Evolutionary conservation across 352 stramenopile genomes (phyloP), one percentile per base, ranked within the genome.

Genomic region (Phytophthora idaei): DNA sequence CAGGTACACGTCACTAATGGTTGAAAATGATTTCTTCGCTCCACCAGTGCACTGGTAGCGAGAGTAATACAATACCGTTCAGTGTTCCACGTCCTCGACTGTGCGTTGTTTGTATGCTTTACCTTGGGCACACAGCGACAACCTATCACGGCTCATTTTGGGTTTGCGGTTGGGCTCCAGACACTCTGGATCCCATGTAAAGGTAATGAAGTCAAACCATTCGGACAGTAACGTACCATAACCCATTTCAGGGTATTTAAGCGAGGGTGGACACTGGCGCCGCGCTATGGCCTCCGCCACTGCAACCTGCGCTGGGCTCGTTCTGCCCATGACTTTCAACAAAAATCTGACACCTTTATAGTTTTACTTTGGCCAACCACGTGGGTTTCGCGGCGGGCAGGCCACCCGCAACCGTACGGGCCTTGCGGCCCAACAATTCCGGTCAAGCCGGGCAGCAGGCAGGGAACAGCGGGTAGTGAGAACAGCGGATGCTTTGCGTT

Each of bases 81-180:
- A 21, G n/a, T 52, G 46, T 6, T 50, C 36, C n/a, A 64, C 57
- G 17, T 51, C 57, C n/a, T 61, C 29, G 0, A 53, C 42, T 12
- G 32, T 61, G 5, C 42, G 54, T 28, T 52, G 28, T 10, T 53
- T 61, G 54, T 61, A 61, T n/a, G 25, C 9, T 61, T 61, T n/a
- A 61, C 54, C 12, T 25, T 52, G 4, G 29, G 54, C 7, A 37
- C 42, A 37, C 54, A 61, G 25, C 5, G 21, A 15, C 41, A 61
- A 2, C 54, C 29, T 3, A 45, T 5, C 10, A 45, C 15, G 2
- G 21, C 41, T 45, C 54, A 61, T 2, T 21, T 61, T 29, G 10
- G 42, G 54, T 27, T 61, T 61, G 4, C 42, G 28, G 21, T 45
- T 61, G 27, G 54, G 41, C 42, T 42, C 28, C 29, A 25, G 28